These are phyloP conservation scores for Sporothrix protearum DNA, from an alignment of 2,329 filamentous ascomycete species.

Conservation along the genomic window DNA sequence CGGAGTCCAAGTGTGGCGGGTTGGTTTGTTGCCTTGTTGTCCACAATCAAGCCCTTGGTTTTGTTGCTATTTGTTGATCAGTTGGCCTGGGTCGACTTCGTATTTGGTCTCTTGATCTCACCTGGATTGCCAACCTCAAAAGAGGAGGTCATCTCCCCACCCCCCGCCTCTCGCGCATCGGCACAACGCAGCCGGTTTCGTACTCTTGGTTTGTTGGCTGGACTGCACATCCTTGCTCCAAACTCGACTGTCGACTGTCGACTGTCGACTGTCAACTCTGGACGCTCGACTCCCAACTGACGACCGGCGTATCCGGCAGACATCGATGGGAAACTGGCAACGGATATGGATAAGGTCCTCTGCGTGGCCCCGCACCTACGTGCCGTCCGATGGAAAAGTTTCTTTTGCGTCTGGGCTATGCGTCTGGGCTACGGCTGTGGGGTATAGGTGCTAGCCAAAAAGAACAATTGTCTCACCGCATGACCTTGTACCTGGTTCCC, in stretches of 20 bases:
- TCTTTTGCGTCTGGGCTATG: neutral
- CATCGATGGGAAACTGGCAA: too few relatives aligned
- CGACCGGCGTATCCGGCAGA: conserved; percentile 1
- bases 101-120: neutral
- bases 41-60: too few relatives aligned
- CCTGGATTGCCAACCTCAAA: neutral
- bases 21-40: neutral
- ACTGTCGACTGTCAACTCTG: neutral
- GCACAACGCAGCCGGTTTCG: neutral
- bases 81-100: neutral
- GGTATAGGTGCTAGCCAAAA: neutral
- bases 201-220: neutral
- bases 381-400: neutral
- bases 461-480: neutral
- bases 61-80: neutral
- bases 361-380: neutral
- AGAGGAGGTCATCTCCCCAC: neutral
- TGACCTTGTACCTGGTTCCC: neutral
- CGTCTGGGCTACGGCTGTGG: neutral
- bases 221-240: neutral
- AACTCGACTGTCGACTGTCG: neutral
- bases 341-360: neutral
- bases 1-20: too few relatives aligned
- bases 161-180: neutral
- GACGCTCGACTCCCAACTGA: neutral